phyloP scores from a whole-genome alignment of 352 stramenopile genomes.

The Phytophthora foliorum region DNA sequence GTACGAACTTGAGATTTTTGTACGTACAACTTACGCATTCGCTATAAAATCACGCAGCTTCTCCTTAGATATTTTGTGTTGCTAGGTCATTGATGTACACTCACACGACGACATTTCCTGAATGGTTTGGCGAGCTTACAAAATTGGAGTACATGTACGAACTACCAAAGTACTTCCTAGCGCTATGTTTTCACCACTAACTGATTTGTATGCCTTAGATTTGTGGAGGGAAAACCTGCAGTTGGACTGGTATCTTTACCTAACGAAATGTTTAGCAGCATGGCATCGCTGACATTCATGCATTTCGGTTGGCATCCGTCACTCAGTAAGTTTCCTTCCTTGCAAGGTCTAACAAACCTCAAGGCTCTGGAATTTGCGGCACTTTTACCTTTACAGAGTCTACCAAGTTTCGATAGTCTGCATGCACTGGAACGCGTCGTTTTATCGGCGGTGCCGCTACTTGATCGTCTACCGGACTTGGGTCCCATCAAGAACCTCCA shows the following conservation, averaged over 20 bases:
- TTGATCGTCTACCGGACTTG: constrained; percentile 17
- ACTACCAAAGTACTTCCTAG: no score
- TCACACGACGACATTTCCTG: constrained; percentile 28
- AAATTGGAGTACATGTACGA: constrained; percentile 41
- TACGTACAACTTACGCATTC: background rate
- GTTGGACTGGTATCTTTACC: constrained; percentile 9
- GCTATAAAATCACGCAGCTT: no score
- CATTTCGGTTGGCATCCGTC: constrained; percentile 23
- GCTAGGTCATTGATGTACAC: constrained; percentile 46
- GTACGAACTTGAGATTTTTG: constrained; percentile 4
- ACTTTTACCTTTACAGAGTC: constrained; percentile 15
- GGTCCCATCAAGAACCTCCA: constrained; percentile 15
- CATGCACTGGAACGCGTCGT: background rate
- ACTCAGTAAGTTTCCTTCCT: constrained; percentile 19
- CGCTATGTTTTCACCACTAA: no score
- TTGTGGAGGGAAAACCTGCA: constrained; percentile 9
- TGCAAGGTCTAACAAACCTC: constrained; percentile 32
- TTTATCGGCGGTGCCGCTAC: background rate
- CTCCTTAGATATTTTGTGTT: no score
- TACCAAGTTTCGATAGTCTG: constrained; percentile 24
- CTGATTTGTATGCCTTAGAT: constrained; percentile 2
- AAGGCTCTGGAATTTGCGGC: constrained; percentile 26
- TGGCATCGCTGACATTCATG: constrained; percentile 38
- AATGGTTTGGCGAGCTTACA: constrained; percentile 35
- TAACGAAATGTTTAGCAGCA: constrained; percentile 35